These are phyloP conservation scores for Cryptosporidium parvum DNA, from an alignment of 169 alveolate genomes.

Conservation along the genomic window DNA sequence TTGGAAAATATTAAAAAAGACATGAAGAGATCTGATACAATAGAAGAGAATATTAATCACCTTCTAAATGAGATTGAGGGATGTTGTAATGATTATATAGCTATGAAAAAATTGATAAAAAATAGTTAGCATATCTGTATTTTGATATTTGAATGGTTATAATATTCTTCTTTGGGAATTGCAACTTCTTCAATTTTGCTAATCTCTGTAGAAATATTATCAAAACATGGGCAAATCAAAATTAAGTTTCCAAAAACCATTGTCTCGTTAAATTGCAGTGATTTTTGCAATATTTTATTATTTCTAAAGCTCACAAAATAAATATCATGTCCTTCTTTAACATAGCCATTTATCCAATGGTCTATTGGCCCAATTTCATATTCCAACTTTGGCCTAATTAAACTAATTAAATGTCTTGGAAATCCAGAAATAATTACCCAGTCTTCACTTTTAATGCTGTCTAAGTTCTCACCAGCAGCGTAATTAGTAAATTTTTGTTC, in stretches of 20 bases:
- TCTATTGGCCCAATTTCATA: slow-evolving; percentile 74
- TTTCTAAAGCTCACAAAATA: slow-evolving; percentile 63
- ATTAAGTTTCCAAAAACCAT: slow-evolving; percentile 24
- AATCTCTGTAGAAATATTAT: background rate
- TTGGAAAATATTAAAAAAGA: background rate
- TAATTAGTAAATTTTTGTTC: slow-evolving; percentile 6
- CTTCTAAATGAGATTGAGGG: slow-evolving; percentile 14
- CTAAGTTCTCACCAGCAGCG: slow-evolving; percentile 4
- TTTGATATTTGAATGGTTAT: slow-evolving; percentile 10
- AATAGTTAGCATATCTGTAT: background rate
- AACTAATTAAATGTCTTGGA: slow-evolving; percentile 58
- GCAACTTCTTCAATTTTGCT: background rate
- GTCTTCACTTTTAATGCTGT: slow-evolving; percentile 8
- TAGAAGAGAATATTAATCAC: slow-evolving; percentile 57
- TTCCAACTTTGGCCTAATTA: slow-evolving; percentile 55
- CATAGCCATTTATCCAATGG: slow-evolving; percentile 44
- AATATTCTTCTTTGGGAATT: slow-evolving; percentile 24
- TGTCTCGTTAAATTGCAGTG: slow-evolving; percentile 36
- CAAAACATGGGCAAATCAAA: slow-evolving; percentile 10
- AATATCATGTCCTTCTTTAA: background rate
- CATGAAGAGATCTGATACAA: slow-evolving; percentile 55
- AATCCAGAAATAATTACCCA: slow-evolving; percentile 72
- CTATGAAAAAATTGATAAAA: background rate
- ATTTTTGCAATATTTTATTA: slow-evolving; percentile 19
- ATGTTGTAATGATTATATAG: background rate